These are phyloP conservation scores for Brassica rapa DNA, from an alignment of 345 rosid species.

Conservation along the genomic window DNA sequence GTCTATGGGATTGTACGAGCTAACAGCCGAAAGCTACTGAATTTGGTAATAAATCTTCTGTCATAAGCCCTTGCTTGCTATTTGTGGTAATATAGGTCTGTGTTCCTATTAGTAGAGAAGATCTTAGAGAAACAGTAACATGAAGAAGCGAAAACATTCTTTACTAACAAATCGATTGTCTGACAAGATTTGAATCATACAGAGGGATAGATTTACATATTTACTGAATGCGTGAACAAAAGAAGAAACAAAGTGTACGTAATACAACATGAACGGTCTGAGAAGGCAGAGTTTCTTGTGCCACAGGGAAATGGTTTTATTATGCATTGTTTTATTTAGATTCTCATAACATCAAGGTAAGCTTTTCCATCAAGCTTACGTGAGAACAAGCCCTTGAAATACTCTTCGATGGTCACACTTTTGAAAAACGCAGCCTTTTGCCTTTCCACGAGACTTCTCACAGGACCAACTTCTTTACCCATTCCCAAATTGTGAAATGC, in stretches of 20 bases:
- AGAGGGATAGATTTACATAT: neutral
- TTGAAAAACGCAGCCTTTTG: constrained; percentile 31
- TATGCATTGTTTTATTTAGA: neutral
- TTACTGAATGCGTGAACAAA: neutral
- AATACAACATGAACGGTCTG: neutral
- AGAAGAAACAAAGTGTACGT: neutral
- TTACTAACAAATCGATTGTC: neutral
- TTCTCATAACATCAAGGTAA: constrained; percentile 36
- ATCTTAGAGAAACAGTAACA: neutral
- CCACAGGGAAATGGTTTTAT: neutral
- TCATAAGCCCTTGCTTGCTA: neutral
- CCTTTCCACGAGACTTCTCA: constrained; percentile 29
- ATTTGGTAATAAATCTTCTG: neutral
- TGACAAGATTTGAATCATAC: neutral
- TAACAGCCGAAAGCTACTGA: neutral
- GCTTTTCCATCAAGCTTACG: constrained; percentile 26
- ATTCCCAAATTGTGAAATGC: constrained; percentile 27
- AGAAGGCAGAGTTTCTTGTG: neutral
- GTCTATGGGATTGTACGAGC: neutral
- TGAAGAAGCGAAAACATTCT: neutral
- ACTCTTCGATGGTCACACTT: constrained; percentile 21
- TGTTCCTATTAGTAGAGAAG: neutral
- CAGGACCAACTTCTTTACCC: constrained; percentile 40
- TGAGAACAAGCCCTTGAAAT: constrained; percentile 22
- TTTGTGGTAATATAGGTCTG: neutral